Evolutionary conservation across 352 stramenopile genomes (phyloP), one percentile per base, ranked within the genome.

Genomic region (Pythium aphanidermatum): DNA sequence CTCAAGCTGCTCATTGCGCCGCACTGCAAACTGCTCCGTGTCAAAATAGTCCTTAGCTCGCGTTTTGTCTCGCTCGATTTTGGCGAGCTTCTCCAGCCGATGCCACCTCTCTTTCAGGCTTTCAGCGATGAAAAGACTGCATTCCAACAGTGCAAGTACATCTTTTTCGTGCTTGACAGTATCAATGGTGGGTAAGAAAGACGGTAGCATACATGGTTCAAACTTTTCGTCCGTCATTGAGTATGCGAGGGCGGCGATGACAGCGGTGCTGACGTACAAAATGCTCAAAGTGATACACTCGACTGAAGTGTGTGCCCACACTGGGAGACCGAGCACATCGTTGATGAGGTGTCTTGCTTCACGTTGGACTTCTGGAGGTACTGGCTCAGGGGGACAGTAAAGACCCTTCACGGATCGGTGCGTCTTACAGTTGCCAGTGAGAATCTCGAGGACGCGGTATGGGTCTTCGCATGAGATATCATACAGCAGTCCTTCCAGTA

Each of bases 401-500:
- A n/a, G 39, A 31, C 3, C 10, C 19, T 19, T 21, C 32, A 28
- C 2, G 9, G 28, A 42, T 7, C 21, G 37, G 13, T 14, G 30
- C 7, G 33, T 71, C 52, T 82, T 83, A 27, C 57, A 44, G 3
- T 47, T 59, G 3, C 59, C 67, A 25, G 72, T 82, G 13, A 90
- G 42, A n/a, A 68, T 32, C n/a, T 91, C 78, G n/a, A 92, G 51
- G 24, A 92, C 44, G 12, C 58, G 54, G 31, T 90, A 92, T 14
- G 70, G 70, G 33, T 94, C 70, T 54, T 81, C 72, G 4, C 66
- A 72, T 10, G 70, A 81, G 12, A 94, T 29, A 33, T 94, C 82
- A 44, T 80, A 94, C 9, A 73, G 76, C 26, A 92, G 32, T 16
- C 77, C 74, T 50, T 94, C 82, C 10, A 94, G 52, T 7, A 94